Evolutionary conservation across 73 alveolate genomes (phyloP).

Genomic region (Tetrahymena thermophila): DNA sequence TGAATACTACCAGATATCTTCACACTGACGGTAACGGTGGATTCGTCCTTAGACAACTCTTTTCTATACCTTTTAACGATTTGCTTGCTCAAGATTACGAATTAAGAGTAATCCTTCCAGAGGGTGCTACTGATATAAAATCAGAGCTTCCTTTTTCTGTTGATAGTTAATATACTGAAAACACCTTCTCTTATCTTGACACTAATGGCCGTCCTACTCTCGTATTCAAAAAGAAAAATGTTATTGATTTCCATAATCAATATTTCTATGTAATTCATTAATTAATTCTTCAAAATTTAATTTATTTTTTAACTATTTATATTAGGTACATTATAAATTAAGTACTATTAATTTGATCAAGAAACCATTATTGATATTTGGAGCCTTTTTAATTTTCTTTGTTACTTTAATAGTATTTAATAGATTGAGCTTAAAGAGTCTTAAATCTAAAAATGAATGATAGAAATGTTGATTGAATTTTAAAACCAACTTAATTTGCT

Average conservation of each 20-base stretch:
- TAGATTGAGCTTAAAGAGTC: conserved; percentile 30
- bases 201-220: conserved; percentile 68
- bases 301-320: neutral
- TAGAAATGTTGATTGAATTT: neutral
- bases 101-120: conserved; percentile 87
- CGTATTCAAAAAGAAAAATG: conserved; percentile 49
- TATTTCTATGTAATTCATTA: conserved; percentile 42
- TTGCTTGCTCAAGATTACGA: conserved; percentile 82
- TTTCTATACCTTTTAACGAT: conserved; percentile 71
- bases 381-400: conserved; percentile 20
- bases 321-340: conserved; percentile 26
- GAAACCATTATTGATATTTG: conserved; percentile 30
- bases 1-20: conserved; percentile 86
- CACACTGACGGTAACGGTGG: conserved; percentile 55
- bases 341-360: neutral
- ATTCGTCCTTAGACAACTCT: conserved; percentile 62
- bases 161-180: conserved; percentile 27
- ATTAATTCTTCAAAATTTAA: neutral
- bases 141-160: conserved; percentile 72
- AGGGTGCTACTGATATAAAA: conserved; percentile 84
- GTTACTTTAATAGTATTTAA: neutral
- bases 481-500: neutral
- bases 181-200: conserved; percentile 56
- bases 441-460: conserved; percentile 30
- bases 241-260: conserved; percentile 53